Evolutionary conservation across 1,284 basidiomycete genomes (phyloP), one percentile per base, ranked within the genome.

Genomic region (Leccinum ponderosum): DNA sequence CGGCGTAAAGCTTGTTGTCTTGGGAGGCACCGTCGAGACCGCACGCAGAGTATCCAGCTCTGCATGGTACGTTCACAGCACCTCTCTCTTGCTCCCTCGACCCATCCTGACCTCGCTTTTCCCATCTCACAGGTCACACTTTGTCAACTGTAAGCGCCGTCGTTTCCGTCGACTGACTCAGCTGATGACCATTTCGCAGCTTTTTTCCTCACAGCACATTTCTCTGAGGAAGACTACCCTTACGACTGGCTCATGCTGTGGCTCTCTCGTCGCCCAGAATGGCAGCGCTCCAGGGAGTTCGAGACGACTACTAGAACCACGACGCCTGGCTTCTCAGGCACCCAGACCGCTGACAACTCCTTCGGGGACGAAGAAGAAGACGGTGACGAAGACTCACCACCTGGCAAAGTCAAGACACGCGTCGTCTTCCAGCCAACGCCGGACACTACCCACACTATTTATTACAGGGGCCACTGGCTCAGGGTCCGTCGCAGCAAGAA

Each of bases 231-330:
- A 72, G 90, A 92, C 71, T 90, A 90, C 65, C 90, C 90, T 2
- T 92, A 91, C 68, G 90, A 91, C 75, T 91, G 89, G 85, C 80
- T 91, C 56, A 91, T 91, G 88, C 81, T 91, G 39, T 91, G 90
- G 90, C 84, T 91, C 56, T 89, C 87, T 51, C 84, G 87, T 56
- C 81, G 87, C 53, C 89, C 90, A 53, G 90, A 91, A 74, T 92
- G 90, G 90, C 89, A 91, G 69, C 86, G 90, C 52, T 91, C 89
- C 11, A 84, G 90, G 59, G 90, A 93, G 75, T 92, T 93, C 64
- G 90, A 93, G 76, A 91, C 90, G 1, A 93, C 90, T 9, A 92
- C 90, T 9, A 84, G 89, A 44, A 82, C 85, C 3, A 77, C 80
- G 31, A 84, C 73, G 59, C 84, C 76, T 58, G 85, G 74, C 67